Conservation (phyloP, 345 rosid genomes). For the Draba incana region DNA sequence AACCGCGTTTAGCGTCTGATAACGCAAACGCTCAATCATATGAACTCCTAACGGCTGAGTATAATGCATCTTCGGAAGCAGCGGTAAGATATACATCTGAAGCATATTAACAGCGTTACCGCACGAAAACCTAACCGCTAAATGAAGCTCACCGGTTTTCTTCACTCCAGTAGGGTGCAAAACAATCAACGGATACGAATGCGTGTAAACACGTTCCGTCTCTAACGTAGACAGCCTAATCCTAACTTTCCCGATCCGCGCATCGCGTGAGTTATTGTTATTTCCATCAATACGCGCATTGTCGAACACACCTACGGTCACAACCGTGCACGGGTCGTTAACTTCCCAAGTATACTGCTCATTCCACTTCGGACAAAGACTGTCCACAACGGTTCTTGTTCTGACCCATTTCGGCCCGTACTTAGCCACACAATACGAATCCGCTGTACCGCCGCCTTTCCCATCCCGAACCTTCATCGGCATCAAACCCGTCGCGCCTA, state of each 20-base stretch:
- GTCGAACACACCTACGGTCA: conserved; percentile 70
- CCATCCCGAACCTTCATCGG: conserved; percentile 60
- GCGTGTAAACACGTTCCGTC: conserved; percentile 69
- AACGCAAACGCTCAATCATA: conserved; percentile 58
- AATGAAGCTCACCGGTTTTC: conserved; percentile 78
- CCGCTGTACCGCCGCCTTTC: conserved; percentile 52
- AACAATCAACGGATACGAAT: conserved; percentile 72
- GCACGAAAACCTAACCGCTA: conserved; percentile 69
- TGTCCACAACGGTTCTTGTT: conserved; percentile 66
- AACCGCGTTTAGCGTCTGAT: conserved; percentile 69
- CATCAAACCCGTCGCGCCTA: conserved; percentile 65
- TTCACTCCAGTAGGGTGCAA: conserved; percentile 63
- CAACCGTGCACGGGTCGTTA: conserved; percentile 69
- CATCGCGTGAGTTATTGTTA: conserved; percentile 45
- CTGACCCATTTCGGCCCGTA: conserved; percentile 82
- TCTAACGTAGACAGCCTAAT: conserved; percentile 66
- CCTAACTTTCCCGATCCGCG: conserved; percentile 68
- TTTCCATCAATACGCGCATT: conserved; percentile 37
- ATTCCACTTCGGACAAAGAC: conserved; percentile 70
- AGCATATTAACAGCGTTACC: conserved; percentile 63
- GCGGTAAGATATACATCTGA: conserved; percentile 57
- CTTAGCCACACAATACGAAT: conserved; percentile 76
- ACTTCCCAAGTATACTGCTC: conserved; percentile 84
- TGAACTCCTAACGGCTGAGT: conserved; percentile 60
- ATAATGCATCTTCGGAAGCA: conserved; percentile 79